Conservation (phyloP, 352 stramenopile genomes). For the Discostella stelligera region DNA sequence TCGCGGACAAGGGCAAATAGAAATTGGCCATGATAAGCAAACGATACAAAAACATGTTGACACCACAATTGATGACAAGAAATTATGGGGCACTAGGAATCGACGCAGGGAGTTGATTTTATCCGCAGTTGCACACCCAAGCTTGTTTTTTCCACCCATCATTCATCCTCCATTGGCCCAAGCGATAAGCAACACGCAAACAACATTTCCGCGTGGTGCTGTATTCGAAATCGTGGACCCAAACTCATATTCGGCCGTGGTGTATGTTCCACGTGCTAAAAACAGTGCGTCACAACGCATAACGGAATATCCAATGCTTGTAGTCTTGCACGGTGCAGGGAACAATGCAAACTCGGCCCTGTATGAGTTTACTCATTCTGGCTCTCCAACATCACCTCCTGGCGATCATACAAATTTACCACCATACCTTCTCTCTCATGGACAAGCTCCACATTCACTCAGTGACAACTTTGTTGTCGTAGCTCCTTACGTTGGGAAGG, state of each 20-base stretch:
- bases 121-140: neutral
- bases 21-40: neutral
- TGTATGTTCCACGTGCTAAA: slow-evolving; percentile 49
- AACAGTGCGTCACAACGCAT: neutral
- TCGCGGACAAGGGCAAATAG: neutral
- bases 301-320: slow-evolving; percentile 56
- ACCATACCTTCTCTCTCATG: slow-evolving; percentile 59
- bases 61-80: neutral
- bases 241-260: slow-evolving; percentile 63
- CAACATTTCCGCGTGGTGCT: slow-evolving; percentile 15
- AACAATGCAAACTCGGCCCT: slow-evolving; percentile 63
- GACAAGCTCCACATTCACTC: slow-evolving; percentile 53
- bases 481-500: slow-evolving; percentile 65
- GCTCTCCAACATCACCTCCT: slow-evolving; percentile 10
- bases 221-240: slow-evolving; percentile 64
- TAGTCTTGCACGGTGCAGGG: slow-evolving; percentile 79
- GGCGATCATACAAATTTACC: slow-evolving; percentile 78
- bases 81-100: slow-evolving; percentile 2
- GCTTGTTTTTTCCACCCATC: slow-evolving; percentile 11
- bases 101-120: slow-evolving; percentile 16
- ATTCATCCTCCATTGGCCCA: neutral
- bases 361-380: slow-evolving; percentile 45
- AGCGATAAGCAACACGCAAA: slow-evolving; percentile 7
- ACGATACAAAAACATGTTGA: neutral
- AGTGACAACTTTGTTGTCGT: slow-evolving; percentile 75